These are phyloP conservation scores for Trichoderma gamsii DNA, from an alignment of 495 filamentous ascomycete genomes.

Conservation along the genomic window DNA sequence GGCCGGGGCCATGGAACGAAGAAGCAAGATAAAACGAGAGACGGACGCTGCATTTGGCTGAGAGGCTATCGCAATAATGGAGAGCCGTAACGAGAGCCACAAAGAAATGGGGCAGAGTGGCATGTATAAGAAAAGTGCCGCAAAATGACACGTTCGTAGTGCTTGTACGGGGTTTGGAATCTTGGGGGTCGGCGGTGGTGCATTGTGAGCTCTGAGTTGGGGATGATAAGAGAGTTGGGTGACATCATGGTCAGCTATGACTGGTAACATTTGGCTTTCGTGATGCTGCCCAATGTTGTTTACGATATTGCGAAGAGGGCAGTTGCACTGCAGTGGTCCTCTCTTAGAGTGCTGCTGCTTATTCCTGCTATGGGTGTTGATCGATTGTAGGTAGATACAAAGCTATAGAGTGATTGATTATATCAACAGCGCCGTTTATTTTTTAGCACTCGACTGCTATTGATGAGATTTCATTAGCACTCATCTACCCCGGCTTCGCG, in stretches of 20 bases:
- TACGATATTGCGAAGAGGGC: too few species aligned
- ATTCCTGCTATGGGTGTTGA: too few species aligned
- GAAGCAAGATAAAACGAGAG: not conserved
- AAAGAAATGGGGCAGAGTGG: not conserved
- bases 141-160: not conserved
- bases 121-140: not conserved
- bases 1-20: not conserved
- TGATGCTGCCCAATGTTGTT: not conserved
- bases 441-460: not conserved
- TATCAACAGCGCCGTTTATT: not conserved
- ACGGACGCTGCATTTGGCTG: not conserved
- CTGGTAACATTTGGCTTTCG: not conserved
- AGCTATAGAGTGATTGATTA: too few species aligned
- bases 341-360: too few species aligned
- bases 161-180: too few species aligned
- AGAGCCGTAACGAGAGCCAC: not conserved
- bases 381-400: too few species aligned
- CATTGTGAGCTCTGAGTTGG: not conserved
- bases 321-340: too few species aligned
- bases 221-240: not conserved
- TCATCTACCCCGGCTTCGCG: not conserved
- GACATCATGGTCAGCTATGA: slow-evolving; percentile 5
- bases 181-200: not conserved
- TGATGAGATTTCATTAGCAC: not conserved
- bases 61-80: not conserved